A percentile compares a stretch with the other conserved stretches of the same genome.
Conservation (phyloP, 1,284 basidiomycete species). For the Rhodotorula sp. region DNA sequence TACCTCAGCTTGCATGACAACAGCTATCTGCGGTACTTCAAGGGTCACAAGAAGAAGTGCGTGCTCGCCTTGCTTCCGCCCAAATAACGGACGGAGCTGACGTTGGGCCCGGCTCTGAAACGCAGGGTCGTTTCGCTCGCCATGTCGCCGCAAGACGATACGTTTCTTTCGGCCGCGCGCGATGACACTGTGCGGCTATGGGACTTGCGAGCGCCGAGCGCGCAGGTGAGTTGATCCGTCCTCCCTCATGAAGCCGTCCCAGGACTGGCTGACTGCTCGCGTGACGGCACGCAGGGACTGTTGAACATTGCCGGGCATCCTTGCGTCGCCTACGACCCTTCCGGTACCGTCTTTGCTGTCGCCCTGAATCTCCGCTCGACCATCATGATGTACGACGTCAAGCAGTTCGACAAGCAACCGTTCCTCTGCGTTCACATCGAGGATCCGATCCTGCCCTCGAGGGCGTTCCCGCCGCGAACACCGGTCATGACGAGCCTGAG, state of each 20-base stretch:
- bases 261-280: slow-evolving; percentile 34
- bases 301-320: slow-evolving; percentile 63
- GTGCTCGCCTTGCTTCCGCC: slow-evolving; percentile 24
- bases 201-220: slow-evolving; percentile 80
- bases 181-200: slow-evolving; percentile 96
- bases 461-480: slow-evolving; percentile 78
- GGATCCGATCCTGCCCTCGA: slow-evolving; percentile 69
- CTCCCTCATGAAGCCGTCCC: background rate
- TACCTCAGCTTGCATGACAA: slow-evolving; percentile 96
- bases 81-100: background rate
- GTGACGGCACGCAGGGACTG: slow-evolving; percentile 55
- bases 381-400: slow-evolving; percentile 83
- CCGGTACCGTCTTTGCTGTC: slow-evolving; percentile 88
- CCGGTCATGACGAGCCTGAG: slow-evolving; percentile 87
- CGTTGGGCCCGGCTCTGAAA: background rate
- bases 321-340: slow-evolving; percentile 84
- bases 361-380: slow-evolving; percentile 79
- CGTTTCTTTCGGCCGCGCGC: slow-evolving; percentile 89
- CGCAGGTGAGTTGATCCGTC: slow-evolving; percentile 56
- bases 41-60: slow-evolving; percentile 77
- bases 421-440: slow-evolving; percentile 79
- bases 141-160: slow-evolving; percentile 89
- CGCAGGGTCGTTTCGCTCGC: slow-evolving; percentile 79
- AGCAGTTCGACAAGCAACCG: slow-evolving; percentile 86
- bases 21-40: slow-evolving; percentile 92